phyloP scores from a whole-genome alignment of 176 grass and related monocot species.

The Triticum urartu region DNA sequence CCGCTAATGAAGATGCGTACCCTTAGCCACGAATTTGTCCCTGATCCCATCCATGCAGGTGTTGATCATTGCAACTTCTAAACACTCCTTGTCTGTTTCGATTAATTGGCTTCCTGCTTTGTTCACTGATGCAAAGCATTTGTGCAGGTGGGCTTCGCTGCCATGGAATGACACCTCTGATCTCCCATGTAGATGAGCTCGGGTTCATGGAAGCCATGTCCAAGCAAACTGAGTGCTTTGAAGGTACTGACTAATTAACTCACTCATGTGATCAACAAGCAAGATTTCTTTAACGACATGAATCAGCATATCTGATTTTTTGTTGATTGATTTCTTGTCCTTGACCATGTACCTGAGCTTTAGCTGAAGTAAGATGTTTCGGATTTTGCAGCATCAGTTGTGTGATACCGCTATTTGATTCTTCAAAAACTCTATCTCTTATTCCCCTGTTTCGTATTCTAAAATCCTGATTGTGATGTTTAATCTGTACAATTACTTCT shows the following conservation, averaged over 20 bases:
- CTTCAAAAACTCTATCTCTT: no score
- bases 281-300: neutral
- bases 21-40: conserved; percentile 82
- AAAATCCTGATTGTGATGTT: no score
- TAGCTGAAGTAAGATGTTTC: no score
- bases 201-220: conserved; percentile 75
- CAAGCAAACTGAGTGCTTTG: conserved; percentile 83
- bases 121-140: neutral
- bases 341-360: no score
- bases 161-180: conserved; percentile 91
- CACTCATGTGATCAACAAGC: neutral
- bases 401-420: no score
- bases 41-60: conserved; percentile 85
- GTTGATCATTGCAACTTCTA: neutral
- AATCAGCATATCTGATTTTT: neutral
- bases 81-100: neutral
- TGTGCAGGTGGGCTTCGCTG: conserved; percentile 67
- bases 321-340: no score
- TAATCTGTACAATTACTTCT: no score
- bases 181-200: conserved; percentile 85
- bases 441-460: no score
- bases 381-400: no score
- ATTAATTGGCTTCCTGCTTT: neutral
- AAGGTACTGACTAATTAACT: conserved; percentile 45
- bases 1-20: conserved; percentile 99